Base-by-base conservation (phyloP, 2,329 filamentous ascomycete species). In the Alternaria rosae region DNA sequence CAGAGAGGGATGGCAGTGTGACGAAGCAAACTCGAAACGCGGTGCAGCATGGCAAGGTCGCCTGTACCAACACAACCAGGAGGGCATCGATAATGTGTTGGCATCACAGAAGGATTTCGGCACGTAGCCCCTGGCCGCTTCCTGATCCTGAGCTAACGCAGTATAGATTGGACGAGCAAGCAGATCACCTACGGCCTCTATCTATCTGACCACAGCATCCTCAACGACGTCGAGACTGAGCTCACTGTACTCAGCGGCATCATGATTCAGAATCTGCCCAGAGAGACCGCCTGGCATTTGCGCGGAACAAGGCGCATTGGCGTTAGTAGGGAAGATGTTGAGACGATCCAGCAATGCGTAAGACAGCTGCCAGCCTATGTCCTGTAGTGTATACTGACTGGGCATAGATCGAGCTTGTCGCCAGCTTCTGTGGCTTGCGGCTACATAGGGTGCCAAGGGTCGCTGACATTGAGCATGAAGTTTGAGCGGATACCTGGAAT, bases 181-280 rank as follows among this genome's bases (percentile, higher is more conserved):
- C 78, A 87, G 55, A 87, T 89, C 60, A 87, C 85, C 0, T 88
- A 88, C 61, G 86, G 87, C 0, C 76, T 88, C 11, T 88, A 85
- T 65, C 81, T 89, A 1, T 84, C 83, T 10, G 86, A 88, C 70
- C 83, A 86, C 25, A 82, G 80, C 64, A 84, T 88, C 10, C 73
- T 88, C 4, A 83, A 83, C 17, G 83, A 84, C 10, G 61, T 86
- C 4, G 86, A 87, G 50, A 87, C 86, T 1, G 83, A 88, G 67
- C 74, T 88, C 9, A 82, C 86, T 1, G 84, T 86, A 1, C 73
- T 88, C 4, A 76, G 81, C 4, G 84, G 82, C 1, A 88, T 89
- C 58, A 85, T 88, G 84, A 85, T 85, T 6, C 86, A 88, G 70
- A 88, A 88, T 59, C 70, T 88, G 17, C 76, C 75, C 0, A 75